Percentiles rank a stretch among this genome's conserved stretches.
Conservation (phyloP, 345 rosid species). For the Murraya koenigii region DNA sequence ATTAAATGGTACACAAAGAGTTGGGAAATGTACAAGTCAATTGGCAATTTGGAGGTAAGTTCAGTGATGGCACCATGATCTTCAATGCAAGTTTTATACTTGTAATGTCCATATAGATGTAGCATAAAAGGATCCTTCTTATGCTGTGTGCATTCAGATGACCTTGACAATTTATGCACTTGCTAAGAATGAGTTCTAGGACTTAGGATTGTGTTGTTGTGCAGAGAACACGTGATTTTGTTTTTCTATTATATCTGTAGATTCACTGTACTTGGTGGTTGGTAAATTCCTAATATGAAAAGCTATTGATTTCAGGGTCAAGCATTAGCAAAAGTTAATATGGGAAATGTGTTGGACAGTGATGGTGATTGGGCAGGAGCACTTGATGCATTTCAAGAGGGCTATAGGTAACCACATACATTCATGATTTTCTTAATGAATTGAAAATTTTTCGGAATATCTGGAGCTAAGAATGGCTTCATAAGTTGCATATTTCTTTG, state of each 20-base stretch:
- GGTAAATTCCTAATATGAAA: slow-evolving; percentile 20
- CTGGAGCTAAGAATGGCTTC: not conserved
- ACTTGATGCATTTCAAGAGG: slow-evolving; percentile 69
- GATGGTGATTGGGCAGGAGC: slow-evolving; percentile 75
- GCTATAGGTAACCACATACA: slow-evolving; percentile 50
- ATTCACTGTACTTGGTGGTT: slow-evolving; percentile 12
- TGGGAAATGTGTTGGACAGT: slow-evolving; percentile 73
- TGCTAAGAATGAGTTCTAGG: slow-evolving; percentile 2
- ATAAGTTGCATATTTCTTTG: not conserved
- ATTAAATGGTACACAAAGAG: slow-evolving; percentile 71
- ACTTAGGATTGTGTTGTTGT: slow-evolving; percentile 9
- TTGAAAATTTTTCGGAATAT: not conserved
- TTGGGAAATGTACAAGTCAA: slow-evolving; percentile 65
- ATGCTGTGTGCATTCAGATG: not conserved
- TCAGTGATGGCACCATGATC: slow-evolving; percentile 16
- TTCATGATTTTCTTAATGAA: slow-evolving; percentile 11
- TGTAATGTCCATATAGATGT: slow-evolving; percentile 5
- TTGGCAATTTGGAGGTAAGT: slow-evolving; percentile 80
- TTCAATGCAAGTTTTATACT: slow-evolving; percentile 1
- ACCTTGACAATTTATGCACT: not conserved
- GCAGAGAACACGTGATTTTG: not conserved
- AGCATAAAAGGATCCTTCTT: not conserved
- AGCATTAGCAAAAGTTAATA: slow-evolving; percentile 75
- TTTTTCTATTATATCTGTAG: slow-evolving; percentile 6
- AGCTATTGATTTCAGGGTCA: slow-evolving; percentile 66